Base-by-base conservation (phyloP, 129 eudicot genomes). In the Flaveria trinervia region DNA sequence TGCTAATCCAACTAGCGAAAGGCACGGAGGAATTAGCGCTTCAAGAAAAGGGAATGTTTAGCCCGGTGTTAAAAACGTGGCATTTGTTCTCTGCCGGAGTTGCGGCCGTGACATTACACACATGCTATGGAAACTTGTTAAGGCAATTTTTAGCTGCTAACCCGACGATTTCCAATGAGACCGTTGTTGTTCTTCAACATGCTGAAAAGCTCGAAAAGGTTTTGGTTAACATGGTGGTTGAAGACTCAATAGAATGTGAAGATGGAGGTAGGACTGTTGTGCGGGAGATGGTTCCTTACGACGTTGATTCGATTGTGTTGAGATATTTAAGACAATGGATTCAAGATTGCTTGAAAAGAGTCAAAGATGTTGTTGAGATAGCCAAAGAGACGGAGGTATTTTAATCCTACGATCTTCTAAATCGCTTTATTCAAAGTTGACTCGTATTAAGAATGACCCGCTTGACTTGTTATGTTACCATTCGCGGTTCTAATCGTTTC, bases 121-220 rank as follows among this genome's bases (percentile, higher is more conserved):
- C 86, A 3, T 94, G 97, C 84, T 94, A 87, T 16, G 98, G 93
- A 39, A 75, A 77, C 16, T 62, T 91, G 71, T 66, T 94, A 71
- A 88, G 83, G 85, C 97, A 91, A 43, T 94, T 85, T 77, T 77
- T 94, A 39, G 51, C 85, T 3, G 86, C 85, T 30, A 80, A 84
- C 30, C 51, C 90, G 1, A 56, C 78, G 12, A 77, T 84, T 20
- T 78, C 86, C 15, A 81, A 83, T n/a, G 92, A 91, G 75, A 88
- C 80, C 12, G 73, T 89, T 18, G 69, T 70, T 26, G 88, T 91
- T 12, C 68, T 91, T 73, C 89, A 91, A 25, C 79, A 90, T 77
- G 97, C 96, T 1, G 99, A 94, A 17, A 91, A 86, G 85, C 96
- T 94, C 0, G 97, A 94, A 83, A 91, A 89, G 83, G 79, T 77